phyloP scores from a whole-genome alignment of 345 rosid species.

The Moricandia arvensis region DNA sequence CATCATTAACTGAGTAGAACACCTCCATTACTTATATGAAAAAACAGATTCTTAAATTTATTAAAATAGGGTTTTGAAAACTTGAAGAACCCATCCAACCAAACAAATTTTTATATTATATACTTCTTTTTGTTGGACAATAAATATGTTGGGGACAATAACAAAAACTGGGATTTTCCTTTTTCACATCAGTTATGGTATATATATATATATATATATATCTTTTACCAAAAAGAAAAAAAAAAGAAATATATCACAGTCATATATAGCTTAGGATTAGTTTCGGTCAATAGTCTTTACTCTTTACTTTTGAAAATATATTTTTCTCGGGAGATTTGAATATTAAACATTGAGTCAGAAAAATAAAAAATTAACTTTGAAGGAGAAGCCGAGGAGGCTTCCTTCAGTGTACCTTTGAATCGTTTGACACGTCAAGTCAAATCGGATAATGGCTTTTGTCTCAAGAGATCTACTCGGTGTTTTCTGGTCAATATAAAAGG shows the following conservation, averaged over 20 bases:
- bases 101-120: neutral
- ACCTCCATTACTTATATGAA: neutral
- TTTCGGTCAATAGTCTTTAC: neutral
- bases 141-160: neutral
- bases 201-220: too few relatives aligned
- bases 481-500: constrained; percentile 5
- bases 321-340: constrained; percentile 2
- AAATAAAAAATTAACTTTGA: neutral
- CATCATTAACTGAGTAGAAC: neutral
- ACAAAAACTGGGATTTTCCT: neutral
- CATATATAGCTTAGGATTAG: too few relatives aligned
- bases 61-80: neutral
- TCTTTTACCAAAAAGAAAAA: too few relatives aligned
- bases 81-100: neutral
- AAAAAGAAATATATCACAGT: too few relatives aligned
- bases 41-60: neutral
- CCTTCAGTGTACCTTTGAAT: constrained; percentile 6
- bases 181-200: neutral
- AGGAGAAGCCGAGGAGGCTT: constrained; percentile 22
- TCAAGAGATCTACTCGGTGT: neutral
- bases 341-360: neutral
- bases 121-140: neutral
- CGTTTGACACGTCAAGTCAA: constrained; percentile 30
- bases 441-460: constrained; percentile 32
- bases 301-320: too few relatives aligned